These are phyloP conservation scores for Seiridium cupressi DNA, from an alignment of 2,329 filamentous ascomycete species.

Conservation along the genomic window DNA sequence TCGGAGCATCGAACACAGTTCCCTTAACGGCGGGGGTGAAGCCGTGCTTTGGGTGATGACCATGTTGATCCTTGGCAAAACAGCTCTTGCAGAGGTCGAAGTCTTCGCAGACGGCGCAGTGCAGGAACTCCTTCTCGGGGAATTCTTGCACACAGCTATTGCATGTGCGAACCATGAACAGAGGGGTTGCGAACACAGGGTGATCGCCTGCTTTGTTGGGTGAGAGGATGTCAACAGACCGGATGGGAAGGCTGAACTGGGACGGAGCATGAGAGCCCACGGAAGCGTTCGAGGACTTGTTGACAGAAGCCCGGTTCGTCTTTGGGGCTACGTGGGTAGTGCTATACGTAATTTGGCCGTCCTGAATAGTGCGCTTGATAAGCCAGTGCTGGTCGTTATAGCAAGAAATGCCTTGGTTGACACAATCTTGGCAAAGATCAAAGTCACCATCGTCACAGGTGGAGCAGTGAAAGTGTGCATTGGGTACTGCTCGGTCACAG, in stretches of 20 bases:
- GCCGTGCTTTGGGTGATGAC: conserved; percentile 84
- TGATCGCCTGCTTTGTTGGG: neutral
- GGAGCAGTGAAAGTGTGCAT: conserved; percentile 90
- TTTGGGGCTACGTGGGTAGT: conserved; percentile 78
- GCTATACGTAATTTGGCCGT: conserved; percentile 80
- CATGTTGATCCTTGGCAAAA: conserved; percentile 73
- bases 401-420: conserved; percentile 75
- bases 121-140: conserved; percentile 76
- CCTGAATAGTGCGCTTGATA: conserved; percentile 81
- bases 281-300: neutral
- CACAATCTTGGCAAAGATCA: conserved; percentile 82
- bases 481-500: conserved; percentile 75
- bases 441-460: conserved; percentile 93
- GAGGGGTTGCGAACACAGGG: neutral
- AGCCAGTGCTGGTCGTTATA: conserved; percentile 82
- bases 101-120: conserved; percentile 82
- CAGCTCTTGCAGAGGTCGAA: conserved; percentile 89
- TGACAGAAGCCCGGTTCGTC: conserved; percentile 32
- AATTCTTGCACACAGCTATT: conserved; percentile 67
- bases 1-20: conserved; percentile 57
- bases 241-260: conserved; percentile 15
- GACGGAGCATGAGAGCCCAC: neutral
- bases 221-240: conserved; percentile 8
- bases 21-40: conserved; percentile 70
- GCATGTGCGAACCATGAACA: conserved; percentile 57